Percentiles rank a stretch among this genome's conserved stretches.
Evolutionary conservation across 176 grass and related monocot species (phyloP).

Genomic region (Oryza rufipogon): DNA sequence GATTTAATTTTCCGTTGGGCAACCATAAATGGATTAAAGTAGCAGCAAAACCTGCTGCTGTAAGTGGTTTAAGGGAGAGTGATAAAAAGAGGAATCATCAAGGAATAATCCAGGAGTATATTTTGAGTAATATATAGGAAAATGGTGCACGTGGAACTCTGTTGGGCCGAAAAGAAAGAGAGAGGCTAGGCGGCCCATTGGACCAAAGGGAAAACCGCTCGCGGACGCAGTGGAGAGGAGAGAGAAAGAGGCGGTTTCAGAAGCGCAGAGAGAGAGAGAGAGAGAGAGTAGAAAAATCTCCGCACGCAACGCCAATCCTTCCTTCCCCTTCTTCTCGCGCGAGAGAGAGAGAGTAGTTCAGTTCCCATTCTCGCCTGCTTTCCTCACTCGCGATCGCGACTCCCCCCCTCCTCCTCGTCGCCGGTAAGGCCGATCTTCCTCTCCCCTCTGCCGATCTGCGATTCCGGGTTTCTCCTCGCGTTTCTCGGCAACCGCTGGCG

Average conservation of each 20-base stretch:
- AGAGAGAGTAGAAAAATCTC: constrained; percentile 17
- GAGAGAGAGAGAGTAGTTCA: too few species aligned
- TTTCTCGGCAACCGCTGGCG: background rate
- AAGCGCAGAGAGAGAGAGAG: too few species aligned
- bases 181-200: background rate
- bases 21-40: background rate
- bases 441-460: background rate
- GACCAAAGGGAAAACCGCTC: too few species aligned
- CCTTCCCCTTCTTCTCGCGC: background rate
- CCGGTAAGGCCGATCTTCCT: background rate
- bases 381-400: background rate
- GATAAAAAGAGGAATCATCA: too few species aligned
- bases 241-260: background rate
- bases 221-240: too few species aligned
- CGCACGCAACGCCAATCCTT: constrained; percentile 27
- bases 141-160: background rate
- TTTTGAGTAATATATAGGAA: too few species aligned
- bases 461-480: background rate
- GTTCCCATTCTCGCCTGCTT: background rate
- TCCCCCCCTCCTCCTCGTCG: background rate
- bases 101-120: too few species aligned
- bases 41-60: too few species aligned
- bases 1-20: background rate
- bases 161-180: background rate
- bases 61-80: too few species aligned